Percentiles rank a stretch among this genome's conserved stretches.
Evolutionary conservation across 1,284 basidiomycete species (phyloP).

Genomic region (Papiliotrema fonsecae): DNA sequence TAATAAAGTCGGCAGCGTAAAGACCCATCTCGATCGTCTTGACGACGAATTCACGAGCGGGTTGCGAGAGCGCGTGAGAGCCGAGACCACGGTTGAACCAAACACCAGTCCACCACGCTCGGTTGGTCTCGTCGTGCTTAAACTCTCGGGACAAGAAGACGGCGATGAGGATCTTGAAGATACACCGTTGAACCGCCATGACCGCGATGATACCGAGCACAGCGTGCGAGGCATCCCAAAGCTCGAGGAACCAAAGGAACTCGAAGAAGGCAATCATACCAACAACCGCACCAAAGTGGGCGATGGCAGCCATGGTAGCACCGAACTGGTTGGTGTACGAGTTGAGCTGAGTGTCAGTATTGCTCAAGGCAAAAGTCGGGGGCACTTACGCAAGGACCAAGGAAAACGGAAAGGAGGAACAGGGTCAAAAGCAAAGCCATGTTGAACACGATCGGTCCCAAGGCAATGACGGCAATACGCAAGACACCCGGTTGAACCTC

Average conservation of each 20-base stretch:
- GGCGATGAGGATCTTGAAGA: constrained; percentile 87
- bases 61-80: constrained; percentile 80
- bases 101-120: constrained; percentile 95
- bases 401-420: constrained; percentile 86
- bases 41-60: constrained; percentile 89
- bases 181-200: constrained; percentile 78
- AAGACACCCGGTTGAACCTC: constrained; percentile 67
- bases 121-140: constrained; percentile 95
- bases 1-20: constrained; percentile 74
- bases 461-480: constrained; percentile 84
- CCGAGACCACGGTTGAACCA: constrained; percentile 93
- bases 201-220: constrained; percentile 82
- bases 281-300: constrained; percentile 71
- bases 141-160: constrained; percentile 91
- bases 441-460: constrained; percentile 96
- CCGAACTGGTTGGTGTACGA: constrained; percentile 79
- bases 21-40: constrained; percentile 95
- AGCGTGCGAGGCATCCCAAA: constrained; percentile 86
- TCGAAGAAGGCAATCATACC: constrained; percentile 90
- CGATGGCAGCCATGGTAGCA: constrained; percentile 80
- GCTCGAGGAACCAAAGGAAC: constrained; percentile 55
- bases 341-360: constrained; percentile 59
- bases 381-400: constrained; percentile 61
- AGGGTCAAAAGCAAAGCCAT: constrained; percentile 76
- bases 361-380: background rate